Evolutionary conservation across 2,329 filamentous ascomycete species (phyloP), one percentile per base, ranked within the genome.

Genomic region (Lecanosticta acicola): DNA sequence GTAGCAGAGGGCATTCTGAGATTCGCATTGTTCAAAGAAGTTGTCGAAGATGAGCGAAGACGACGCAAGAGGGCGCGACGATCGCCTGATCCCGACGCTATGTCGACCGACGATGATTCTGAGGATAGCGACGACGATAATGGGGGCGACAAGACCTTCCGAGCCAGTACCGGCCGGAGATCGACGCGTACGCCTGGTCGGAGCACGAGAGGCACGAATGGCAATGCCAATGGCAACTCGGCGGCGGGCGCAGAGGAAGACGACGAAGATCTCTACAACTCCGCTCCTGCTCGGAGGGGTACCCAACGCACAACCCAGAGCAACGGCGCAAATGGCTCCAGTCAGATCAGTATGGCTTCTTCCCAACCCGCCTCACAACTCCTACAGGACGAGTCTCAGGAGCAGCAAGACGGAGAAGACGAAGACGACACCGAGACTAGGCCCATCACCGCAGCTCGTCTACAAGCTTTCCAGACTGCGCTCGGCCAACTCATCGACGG

Each of bases 1-100:
- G 83, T 89, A 26, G 93, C 93, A 8, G 91, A 98, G 66, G 78
- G 81, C 7, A 94, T 98, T 55, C 72, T 98, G 24, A 81, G 93
- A 14, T 98, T 96, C 62, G 94, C 93, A 2, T 77, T 98, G 29
- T 98, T 98, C 78, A 97, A 97, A 66, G 93, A 98, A 71, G 83
- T 98, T 0, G 77, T 95, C 3, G 77, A 80, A 56, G 75, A 79
- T 54, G 83, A 89, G 65, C 86, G 89, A 47, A 79, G 83, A 57
- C 93, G 91, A 74, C 85, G 93, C 68, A 80, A 90, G 59, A 83
- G 87, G 67, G 84, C 86, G 58, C 84, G 78, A 4, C 74, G 77
- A 21, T 74, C 76, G 26, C 72, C 77, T 13, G 75, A 78, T 45
- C 73, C 72, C 43, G 78, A 77, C 40, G 69, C 68, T 11, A 71